Conservation (phyloP, 306 rosid genomes). For the Trichosanthes truncata region DNA sequence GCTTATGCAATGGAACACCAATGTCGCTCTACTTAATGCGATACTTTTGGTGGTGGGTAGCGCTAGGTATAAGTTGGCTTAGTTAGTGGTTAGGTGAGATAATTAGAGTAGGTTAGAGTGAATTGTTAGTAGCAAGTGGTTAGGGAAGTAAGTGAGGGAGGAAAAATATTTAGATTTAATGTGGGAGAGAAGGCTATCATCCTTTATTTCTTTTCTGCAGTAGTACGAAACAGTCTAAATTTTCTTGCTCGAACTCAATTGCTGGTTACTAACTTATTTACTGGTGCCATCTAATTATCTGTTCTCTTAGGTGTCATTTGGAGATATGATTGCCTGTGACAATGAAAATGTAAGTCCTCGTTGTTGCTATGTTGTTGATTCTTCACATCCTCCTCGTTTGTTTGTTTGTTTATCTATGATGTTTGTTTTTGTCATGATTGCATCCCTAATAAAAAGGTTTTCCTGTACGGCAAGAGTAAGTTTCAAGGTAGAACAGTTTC, state of each 20-base stretch:
- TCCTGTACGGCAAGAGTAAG: not conserved
- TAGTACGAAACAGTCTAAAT: not conserved
- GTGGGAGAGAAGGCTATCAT: not conserved
- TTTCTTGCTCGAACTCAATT: not conserved
- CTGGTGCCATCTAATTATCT: conserved; percentile 6
- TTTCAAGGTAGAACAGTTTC: not conserved
- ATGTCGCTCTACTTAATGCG: not conserved
- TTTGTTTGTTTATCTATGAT: not conserved
- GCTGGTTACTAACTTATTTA: not conserved
- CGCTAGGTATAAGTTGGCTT: not conserved
- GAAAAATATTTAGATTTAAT: not conserved
- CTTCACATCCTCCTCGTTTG: not conserved
- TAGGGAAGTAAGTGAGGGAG: not conserved
- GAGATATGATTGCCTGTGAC: conserved; percentile 97
- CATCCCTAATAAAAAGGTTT: not conserved
- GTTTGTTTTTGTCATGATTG: not conserved
- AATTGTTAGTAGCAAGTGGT: not conserved
- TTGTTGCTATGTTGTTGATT: conserved; percentile 7
- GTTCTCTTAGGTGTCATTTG: conserved; percentile 73
- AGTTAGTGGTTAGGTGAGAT: not conserved
- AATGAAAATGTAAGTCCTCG: conserved; percentile 72
- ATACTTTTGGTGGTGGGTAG: not conserved
- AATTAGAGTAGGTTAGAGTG: not conserved
- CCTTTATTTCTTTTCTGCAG: not conserved
- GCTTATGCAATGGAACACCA: not conserved